A percentile compares a stretch with the other conserved stretches of the same genome.
These are phyloP conservation scores for Athelia sp. DNA, from an alignment of 1,284 basidiomycete genomes.

Conservation along the genomic window DNA sequence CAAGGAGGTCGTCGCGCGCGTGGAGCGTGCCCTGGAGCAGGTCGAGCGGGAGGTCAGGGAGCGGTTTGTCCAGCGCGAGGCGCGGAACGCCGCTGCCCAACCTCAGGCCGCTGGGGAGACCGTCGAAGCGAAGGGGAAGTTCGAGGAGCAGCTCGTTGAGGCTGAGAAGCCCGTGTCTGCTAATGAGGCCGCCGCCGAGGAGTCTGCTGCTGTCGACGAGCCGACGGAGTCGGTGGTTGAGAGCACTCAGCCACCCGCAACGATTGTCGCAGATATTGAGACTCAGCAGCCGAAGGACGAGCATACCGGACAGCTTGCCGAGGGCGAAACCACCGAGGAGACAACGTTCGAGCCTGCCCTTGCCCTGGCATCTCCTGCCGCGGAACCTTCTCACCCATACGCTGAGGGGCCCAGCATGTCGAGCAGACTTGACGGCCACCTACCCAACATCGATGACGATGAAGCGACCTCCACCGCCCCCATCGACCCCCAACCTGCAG, in stretches of 20 bases:
- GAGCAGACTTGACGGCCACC: too few species aligned
- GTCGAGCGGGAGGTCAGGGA: constrained; percentile 37
- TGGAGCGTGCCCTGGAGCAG: constrained; percentile 50
- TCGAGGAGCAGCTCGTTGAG: background rate
- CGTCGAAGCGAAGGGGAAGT: background rate
- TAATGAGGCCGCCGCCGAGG: background rate
- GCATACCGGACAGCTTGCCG: too few species aligned
- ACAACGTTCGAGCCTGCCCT: too few species aligned
- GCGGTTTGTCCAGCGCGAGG: constrained; percentile 19
- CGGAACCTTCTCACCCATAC: too few species aligned
- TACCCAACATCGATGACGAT: too few species aligned
- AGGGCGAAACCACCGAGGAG: too few species aligned
- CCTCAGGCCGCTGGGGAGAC: background rate
- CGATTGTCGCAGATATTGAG: background rate
- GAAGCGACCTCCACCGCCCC: background rate
- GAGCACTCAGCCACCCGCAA: background rate
- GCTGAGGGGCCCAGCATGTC: too few species aligned
- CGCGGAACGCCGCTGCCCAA: background rate
- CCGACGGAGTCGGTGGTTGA: background rate
- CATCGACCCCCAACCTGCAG: background rate
- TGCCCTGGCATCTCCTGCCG: too few species aligned
- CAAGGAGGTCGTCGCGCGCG: constrained; percentile 44
- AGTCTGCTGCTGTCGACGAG: background rate
- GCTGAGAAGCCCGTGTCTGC: background rate
- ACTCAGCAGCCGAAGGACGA: background rate